Evolutionary conservation across 2,329 filamentous ascomycete species (phyloP), one percentile per base, ranked within the genome.

Genomic region (Stromatinia cepivora): DNA sequence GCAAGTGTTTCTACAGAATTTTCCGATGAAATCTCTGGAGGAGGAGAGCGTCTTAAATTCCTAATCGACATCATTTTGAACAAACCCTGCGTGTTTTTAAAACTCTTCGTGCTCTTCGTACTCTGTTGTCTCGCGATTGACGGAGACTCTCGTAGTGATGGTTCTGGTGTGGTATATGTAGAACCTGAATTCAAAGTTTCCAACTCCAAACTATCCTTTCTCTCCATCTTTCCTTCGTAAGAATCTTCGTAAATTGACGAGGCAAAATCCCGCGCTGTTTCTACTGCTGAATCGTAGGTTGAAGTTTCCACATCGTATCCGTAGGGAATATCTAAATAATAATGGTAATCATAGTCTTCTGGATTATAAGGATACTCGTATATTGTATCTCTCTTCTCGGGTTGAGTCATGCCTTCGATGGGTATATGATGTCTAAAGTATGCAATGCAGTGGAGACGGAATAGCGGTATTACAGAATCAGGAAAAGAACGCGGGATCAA

Each of bases 251-350:
- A 67, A 20, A 62, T 53, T 10, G 46, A 45, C 11, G 31, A 36
- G 2, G 48, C 25, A 15, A 50, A 50, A 22, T 67, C 45, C 10
- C 39, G 34, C 2, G 28, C 22, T 8, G 66, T 62, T 34, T 62
- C 66, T 53, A n/a, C 22, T n/a, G 66, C 46, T 42, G 56, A 62
- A 20, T 28, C 46, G 28, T 53, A 67, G 11, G 66, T 67, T 45
- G 66, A 67, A 52, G 66, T 45, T 45, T 67, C 66, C 11, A 52
- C 46, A 31, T 67, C 56, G n/a, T 42, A 67, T 52, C n/a, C 28
- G 17, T 39, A 48, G 22, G 45, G 34, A 6, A 62, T 48, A 15
- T 67, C 66, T 50, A 67, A n/a, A 46, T 67, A 48, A 53, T 62
- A 62, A 62, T 62, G 56, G 57, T 62, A 67, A 54, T 62, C 54